Evolutionary conservation across 176 grass and related monocot genomes (phyloP), one percentile per base, ranked within the genome.

Genomic region (Bonia amplexicaulis): DNA sequence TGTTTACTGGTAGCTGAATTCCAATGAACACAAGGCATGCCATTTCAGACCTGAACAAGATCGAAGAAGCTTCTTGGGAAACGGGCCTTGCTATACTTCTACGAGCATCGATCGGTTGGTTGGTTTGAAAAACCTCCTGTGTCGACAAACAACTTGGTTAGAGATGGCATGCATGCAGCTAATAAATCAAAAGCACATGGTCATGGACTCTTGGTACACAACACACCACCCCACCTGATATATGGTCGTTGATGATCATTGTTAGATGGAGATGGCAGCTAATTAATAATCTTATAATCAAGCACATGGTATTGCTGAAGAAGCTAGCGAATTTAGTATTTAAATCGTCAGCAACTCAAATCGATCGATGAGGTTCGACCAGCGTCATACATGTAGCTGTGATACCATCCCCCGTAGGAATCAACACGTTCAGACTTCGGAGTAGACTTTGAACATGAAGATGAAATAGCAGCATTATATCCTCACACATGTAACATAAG

Each of bases 31-130:
- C 2, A 2, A 6, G 4, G 70, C 60, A 58, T 61, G 42, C 14
- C 27, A 47, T 59, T 82, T 87, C 14, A 76, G 40, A 60, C 69
- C 62, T 81, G 77, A 74, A 81, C 40, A 33, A 35, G 49, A 16
- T 60, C n/a, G 57, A 60, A 27, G 46, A 80, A 86, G 67, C 55
- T 86, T 86, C 75, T 2, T 41, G 41, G 9, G 55, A 80, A 71
- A 80, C 7, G 55, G 29, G 14, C 35, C 15, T 29, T 52, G 54
- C 13, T 35, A 61, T 71, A 58, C 17, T 78, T 59, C 69, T 45
- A 9, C 41, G 15, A 60, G n/a, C 31, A 51, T 86, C 16, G 16
- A 64, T 65, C 29, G 4, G 6, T 81, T 80, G 12, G 45, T 26
- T 55, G 33, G 22, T 16, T n/a, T 80, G 63, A 69, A 51, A 52